Evolutionary conservation across 2,329 filamentous ascomycete genomes (phyloP).

Genomic region (Geosmithia putterillii): DNA sequence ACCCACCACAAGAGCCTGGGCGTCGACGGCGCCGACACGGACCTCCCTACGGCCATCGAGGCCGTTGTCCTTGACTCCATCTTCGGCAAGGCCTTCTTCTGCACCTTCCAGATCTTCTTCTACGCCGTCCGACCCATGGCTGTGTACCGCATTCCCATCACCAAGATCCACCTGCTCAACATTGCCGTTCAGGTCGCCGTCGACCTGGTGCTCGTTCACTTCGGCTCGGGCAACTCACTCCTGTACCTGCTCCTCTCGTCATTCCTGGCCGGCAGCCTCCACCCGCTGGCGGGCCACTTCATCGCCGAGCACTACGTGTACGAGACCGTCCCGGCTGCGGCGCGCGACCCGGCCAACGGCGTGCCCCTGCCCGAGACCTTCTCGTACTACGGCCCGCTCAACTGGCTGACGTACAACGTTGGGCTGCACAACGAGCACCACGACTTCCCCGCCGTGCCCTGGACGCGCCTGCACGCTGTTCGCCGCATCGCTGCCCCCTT

Average conservation of each 20-base stretch:
- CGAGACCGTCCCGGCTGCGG: slow-evolving; percentile 43
- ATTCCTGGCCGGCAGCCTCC: slow-evolving; percentile 86
- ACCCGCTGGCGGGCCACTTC: slow-evolving; percentile 93
- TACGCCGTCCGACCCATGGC: slow-evolving; percentile 95
- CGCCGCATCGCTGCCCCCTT: slow-evolving; percentile 79
- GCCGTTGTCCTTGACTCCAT: slow-evolving; percentile 90
- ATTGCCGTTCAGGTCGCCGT: slow-evolving; percentile 65
- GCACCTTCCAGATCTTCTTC: slow-evolving; percentile 98
- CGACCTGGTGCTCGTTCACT: slow-evolving; percentile 55
- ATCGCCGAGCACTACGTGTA: slow-evolving; percentile 96
- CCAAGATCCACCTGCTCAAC: slow-evolving; percentile 74
- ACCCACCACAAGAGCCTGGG: slow-evolving; percentile 98
- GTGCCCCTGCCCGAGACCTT: slow-evolving; percentile 82
- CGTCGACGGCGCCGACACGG: slow-evolving; percentile 90
- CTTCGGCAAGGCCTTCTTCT: slow-evolving; percentile 95
- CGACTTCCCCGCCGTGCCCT: slow-evolving; percentile 93
- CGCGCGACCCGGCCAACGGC: slow-evolving; percentile 43
- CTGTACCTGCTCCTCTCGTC: slow-evolving; percentile 80
- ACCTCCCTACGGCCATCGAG: slow-evolving; percentile 85
- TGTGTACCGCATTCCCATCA: slow-evolving; percentile 81
- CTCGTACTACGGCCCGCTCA: slow-evolving; percentile 90
- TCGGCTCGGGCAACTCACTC: slow-evolving; percentile 51
- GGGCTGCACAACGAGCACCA: slow-evolving; percentile 98
- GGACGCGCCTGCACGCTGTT: slow-evolving; percentile 72
- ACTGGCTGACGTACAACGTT: slow-evolving; percentile 91